Conservation (phyloP, 1,284 basidiomycete genomes). For the Wallemia ichthyophaga region DNA sequence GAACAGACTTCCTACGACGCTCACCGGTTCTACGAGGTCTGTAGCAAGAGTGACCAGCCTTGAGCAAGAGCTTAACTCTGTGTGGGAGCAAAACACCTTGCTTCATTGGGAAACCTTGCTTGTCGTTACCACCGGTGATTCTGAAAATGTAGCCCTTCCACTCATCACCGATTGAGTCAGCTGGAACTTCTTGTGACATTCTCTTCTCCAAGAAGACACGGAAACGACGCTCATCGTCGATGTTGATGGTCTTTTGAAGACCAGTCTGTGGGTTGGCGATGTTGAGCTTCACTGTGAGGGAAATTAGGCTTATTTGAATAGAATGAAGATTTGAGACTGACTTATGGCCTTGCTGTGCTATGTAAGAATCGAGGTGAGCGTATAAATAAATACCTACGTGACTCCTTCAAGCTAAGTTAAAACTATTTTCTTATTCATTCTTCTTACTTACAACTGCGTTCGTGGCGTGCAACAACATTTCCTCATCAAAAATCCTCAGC, state of each 20-base stretch:
- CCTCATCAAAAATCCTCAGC: background rate
- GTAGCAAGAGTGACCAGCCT: slow-evolving; percentile 94
- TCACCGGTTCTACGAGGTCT: slow-evolving; percentile 73
- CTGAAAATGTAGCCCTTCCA: slow-evolving; percentile 93
- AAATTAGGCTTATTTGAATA: background rate
- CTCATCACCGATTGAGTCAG: slow-evolving; percentile 74
- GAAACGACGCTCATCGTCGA: slow-evolving; percentile 75
- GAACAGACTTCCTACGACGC: slow-evolving; percentile 94
- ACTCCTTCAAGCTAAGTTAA: background rate
- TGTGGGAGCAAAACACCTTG: slow-evolving; percentile 87
- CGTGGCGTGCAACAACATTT: background rate
- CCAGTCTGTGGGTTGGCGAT: slow-evolving; percentile 90
- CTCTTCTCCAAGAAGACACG: slow-evolving; percentile 90
- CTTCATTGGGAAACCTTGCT: slow-evolving; percentile 96
- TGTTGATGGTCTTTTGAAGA: slow-evolving; percentile 80
- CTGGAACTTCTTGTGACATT: slow-evolving; percentile 79
- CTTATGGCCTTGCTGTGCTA: background rate
- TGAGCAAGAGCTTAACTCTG: slow-evolving; percentile 78
- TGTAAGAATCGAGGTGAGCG: background rate
- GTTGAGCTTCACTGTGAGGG: slow-evolving; percentile 64
- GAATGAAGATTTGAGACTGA: background rate
- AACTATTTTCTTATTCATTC: no score
- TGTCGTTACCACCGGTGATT: slow-evolving; percentile 90
- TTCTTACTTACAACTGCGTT: background rate
- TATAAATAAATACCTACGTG: background rate